Base-by-base conservation (phyloP, 2,329 filamentous ascomycete species). In the Penicillium verrucosum region DNA sequence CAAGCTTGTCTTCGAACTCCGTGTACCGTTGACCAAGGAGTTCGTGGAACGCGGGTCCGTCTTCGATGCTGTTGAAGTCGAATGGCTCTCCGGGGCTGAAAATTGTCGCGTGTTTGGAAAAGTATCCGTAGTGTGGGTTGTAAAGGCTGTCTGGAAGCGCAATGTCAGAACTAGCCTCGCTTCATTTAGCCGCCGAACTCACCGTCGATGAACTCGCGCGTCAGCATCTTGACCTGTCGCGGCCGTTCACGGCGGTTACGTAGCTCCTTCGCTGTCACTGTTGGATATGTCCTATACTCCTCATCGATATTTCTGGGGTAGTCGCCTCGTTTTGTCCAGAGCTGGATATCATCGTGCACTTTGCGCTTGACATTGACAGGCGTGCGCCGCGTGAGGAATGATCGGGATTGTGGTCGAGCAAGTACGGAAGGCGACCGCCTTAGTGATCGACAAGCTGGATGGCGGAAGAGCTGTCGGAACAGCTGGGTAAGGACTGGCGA, bases 141-240 rank as follows among this genome's bases (percentile, higher is more conserved):
- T 97, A 97, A 14, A 97, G 78, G 71, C 90, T 94, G 77, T 97
- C 92, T 95, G 67, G 32, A 60, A 25, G 40, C 10, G 48, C 12
- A 52, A 38, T 38, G 63, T 62, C 48, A 62, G 51, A 27, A 11
- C 34, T 18, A 5, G 29, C 12, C 7, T 9, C n/a, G 4, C 14
- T 21, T 48, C 29, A 37, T 42, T 14, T 43, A 23, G 40, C 29
- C 10, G 30, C n/a, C 23, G 32, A 72, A 73, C 64, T 64, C 70
- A 92, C 89, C 92, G 74, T 99, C 94, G 70, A 99, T 94, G 71
- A 99, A 99, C 80, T 99, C 95, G 63, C 95, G 85, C 72, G 95
- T 89, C 69, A 97, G 78, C 94, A 99, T 99, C 83, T 96, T 97
- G 64, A 96, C 92, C 73, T 89, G 84, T 69, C 84, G 85, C 43